phyloP scores from a whole-genome alignment of 1,284 basidiomycete genomes.

The Pascua guehoae region DNA sequence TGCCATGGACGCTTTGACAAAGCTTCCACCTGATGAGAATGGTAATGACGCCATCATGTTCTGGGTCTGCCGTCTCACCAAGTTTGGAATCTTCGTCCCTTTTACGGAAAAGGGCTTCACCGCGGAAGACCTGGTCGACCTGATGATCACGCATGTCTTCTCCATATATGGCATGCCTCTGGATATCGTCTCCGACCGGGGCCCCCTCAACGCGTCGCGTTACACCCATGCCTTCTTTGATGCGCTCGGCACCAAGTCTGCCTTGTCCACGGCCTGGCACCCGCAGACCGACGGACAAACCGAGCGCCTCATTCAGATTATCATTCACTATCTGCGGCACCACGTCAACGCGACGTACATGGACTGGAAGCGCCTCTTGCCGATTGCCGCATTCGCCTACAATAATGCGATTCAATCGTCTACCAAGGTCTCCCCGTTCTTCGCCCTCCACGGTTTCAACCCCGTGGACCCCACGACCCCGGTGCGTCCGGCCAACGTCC shows the following conservation, averaged over 20 bases:
- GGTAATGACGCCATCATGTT: slow-evolving; percentile 51
- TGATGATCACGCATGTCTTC: neutral
- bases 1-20: slow-evolving; percentile 54
- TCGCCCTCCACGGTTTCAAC: slow-evolving; percentile 44
- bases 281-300: slow-evolving; percentile 30
- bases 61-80: slow-evolving; percentile 51
- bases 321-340: slow-evolving; percentile 27
- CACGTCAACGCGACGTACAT: slow-evolving; percentile 46
- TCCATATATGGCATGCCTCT: too few species aligned
- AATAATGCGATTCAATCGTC: slow-evolving; percentile 50
- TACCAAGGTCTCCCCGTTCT: slow-evolving; percentile 51
- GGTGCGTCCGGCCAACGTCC: neutral
- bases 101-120: neutral
- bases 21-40: slow-evolving; percentile 45
- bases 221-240: neutral
- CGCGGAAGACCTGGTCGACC: neutral
- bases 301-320: slow-evolving; percentile 22
- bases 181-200: too few species aligned
- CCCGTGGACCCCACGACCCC: slow-evolving; percentile 16
- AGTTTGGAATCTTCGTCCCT: slow-evolving; percentile 50
- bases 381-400: slow-evolving; percentile 43
- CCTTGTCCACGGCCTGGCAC: slow-evolving; percentile 28
- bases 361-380: slow-evolving; percentile 45
- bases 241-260: neutral
- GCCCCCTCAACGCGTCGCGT: too few species aligned